Percentiles rank a stretch among this genome's conserved stretches.
phyloP scores from a whole-genome alignment of 495 filamentous ascomycete species.

The Lophiotrema nucula region DNA sequence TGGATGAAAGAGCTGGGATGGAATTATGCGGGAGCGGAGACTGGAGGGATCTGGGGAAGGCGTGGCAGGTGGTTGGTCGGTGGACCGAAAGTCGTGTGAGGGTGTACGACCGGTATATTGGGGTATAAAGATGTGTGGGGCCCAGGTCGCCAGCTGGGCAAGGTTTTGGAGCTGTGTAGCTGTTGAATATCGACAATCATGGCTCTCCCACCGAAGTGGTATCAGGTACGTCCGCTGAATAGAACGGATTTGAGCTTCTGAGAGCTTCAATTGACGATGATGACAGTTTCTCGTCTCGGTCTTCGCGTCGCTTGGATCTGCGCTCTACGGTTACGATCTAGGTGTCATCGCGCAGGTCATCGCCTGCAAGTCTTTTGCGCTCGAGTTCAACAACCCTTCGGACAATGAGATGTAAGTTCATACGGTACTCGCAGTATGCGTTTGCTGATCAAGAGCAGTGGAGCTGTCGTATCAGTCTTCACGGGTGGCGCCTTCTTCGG shows the following conservation, averaged over 20 bases:
- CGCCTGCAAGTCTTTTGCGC: constrained; percentile 43
- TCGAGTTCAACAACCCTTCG: constrained; percentile 52
- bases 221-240: constrained; percentile 55
- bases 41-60: constrained; percentile 23
- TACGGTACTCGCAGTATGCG: too few species aligned
- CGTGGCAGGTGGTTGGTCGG: too few species aligned
- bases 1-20: too few species aligned
- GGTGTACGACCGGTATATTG: not conserved
- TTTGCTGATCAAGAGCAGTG: constrained; percentile 41
- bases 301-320: constrained; percentile 44
- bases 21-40: not conserved
- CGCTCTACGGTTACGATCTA: constrained; percentile 46
- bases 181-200: constrained; percentile 36
- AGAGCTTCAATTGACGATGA: not conserved
- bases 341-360: constrained; percentile 45
- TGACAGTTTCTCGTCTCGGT: constrained; percentile 42
- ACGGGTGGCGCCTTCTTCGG: constrained; percentile 63
- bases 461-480: constrained; percentile 67
- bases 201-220: constrained; percentile 56
- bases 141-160: not conserved
- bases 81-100: not conserved
- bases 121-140: constrained; percentile 13
- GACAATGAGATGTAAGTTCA: constrained; percentile 55
- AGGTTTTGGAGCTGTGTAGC: not conserved
- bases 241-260: not conserved